Base-by-base conservation (phyloP, 2,329 filamentous ascomycete species). In the Penicillium sp. region DNA sequence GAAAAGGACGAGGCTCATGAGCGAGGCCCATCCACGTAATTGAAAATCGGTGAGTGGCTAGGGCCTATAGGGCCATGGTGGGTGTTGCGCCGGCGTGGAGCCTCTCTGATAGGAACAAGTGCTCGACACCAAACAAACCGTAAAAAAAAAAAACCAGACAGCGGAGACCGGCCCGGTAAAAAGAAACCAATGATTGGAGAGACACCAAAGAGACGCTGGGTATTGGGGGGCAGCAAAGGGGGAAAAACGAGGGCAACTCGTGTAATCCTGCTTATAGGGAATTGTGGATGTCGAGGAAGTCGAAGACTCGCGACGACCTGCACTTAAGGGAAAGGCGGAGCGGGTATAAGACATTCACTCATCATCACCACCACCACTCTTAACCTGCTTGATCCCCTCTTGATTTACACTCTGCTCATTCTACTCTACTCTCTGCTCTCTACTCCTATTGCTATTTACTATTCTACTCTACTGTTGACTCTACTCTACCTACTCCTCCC, bases 221-320 rank as follows among this genome's bases (percentile, higher is more conserved):
- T 28, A 40, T 39, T 28, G 54, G 56, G 33, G 48, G 24, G 34
- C 29, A 24, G 39, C 31, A 46, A 40, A 29, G 26, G 29, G 37
- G 23, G 42, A 36, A 46, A 40, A 42, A 48, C 18, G 50, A 34
- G 44, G 29, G 8, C 11, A 13, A 33, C 53, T 62, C 62, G 63
- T 63, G 58, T 65, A 65, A 61, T 64, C 63, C 63, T 65, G 63
- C 63, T 55, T 52, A 60, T 65, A 65, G 63, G 53, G 63, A 64
- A 64, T 56, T 65, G 47, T 51, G 48, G 58, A 52, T 55, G 55
- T 51, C 28, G 47, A 49, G 48, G 46, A 19, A 40, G 34, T 39
- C 28, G 29, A 34, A 40, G 40, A 29, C 59, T 65, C 62, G 60
- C 62, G 62, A 66, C 61, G 48, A 65, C 62, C 59, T 66, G 59